These are phyloP conservation scores for Phytopythium mirpurense DNA, from an alignment of 352 stramenopile species.

Conservation along the genomic window DNA sequence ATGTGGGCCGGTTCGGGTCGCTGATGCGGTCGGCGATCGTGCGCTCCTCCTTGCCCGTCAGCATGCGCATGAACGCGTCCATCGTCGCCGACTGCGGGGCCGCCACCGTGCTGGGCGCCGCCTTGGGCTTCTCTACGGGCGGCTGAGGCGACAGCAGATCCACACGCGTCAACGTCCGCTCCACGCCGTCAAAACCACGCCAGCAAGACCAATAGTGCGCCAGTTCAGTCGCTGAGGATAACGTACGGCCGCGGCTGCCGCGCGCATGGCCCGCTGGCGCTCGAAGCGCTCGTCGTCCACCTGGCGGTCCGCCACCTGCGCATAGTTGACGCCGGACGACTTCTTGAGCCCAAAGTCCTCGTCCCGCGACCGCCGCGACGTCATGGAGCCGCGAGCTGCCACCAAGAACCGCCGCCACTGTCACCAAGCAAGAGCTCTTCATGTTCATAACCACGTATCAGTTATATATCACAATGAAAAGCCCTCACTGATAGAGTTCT, in stretches of 20 bases:
- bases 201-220: neutral
- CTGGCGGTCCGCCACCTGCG: slow-evolving; percentile 70
- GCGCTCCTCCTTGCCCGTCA: slow-evolving; percentile 91
- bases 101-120: slow-evolving; percentile 4
- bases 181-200: too few species aligned
- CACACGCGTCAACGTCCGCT: neutral
- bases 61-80: slow-evolving; percentile 92
- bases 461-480: neutral
- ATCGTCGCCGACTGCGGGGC: slow-evolving; percentile 76
- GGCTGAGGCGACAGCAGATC: slow-evolving; percentile 8
- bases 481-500: neutral
- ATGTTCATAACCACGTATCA: neutral
- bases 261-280: slow-evolving; percentile 53
- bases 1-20: slow-evolving; percentile 92
- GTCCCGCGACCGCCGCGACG: slow-evolving; percentile 11
- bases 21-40: slow-evolving; percentile 92
- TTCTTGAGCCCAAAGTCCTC: slow-evolving; percentile 70
- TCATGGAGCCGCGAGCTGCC: neutral
- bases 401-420: neutral
- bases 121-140: slow-evolving; percentile 14
- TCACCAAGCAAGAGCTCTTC: too few species aligned
- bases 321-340: slow-evolving; percentile 82
- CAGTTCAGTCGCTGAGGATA: too few species aligned
- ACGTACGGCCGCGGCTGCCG: slow-evolving; percentile 16
- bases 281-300: slow-evolving; percentile 85